phyloP scores from a whole-genome alignment of 106 monocot genomes.

The Cymbidium sinense region DNA sequence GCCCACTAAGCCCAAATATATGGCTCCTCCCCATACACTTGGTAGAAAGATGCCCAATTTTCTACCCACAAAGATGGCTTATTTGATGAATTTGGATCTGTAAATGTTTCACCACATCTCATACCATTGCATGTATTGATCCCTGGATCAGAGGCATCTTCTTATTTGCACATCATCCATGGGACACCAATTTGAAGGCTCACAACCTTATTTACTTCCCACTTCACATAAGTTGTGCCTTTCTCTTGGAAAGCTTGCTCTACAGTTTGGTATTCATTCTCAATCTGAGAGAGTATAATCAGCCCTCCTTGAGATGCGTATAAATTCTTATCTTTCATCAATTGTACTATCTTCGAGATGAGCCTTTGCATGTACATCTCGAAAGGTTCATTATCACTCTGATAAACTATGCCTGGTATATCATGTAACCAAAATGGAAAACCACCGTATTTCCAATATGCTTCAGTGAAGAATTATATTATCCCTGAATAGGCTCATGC shows the following conservation, averaged over 20 bases:
- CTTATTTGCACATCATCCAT: constrained; percentile 97
- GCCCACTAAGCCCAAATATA: no score
- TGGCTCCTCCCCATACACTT: no score
- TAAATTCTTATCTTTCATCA: constrained; percentile 49
- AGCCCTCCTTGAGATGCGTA: constrained; percentile 71
- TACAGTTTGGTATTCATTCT: constrained; percentile 74
- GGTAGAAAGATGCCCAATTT: constrained; percentile 83
- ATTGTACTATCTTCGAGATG: constrained; percentile 32
- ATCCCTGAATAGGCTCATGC: constrained; percentile 68
- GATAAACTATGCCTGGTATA: constrained; percentile 60
- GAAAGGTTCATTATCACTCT: no score
- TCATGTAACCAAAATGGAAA: constrained; percentile 88
- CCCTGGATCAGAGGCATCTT: constrained; percentile 92
- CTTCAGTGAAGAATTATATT: constrained; percentile 74
- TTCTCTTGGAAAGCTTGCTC: constrained; percentile 51
- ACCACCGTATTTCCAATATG: constrained; percentile 93
- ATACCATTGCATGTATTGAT: constrained; percentile 85
- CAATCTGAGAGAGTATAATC: constrained; percentile 69
- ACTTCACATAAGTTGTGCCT: constrained; percentile 59
- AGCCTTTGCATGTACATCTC: constrained; percentile 48
- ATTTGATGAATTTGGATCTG: constrained; percentile 73
- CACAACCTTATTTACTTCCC: constrained; percentile 84
- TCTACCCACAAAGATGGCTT: constrained; percentile 92
- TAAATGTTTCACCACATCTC: constrained; percentile 73
- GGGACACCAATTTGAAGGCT: constrained; percentile 74